Conservation (phyloP, 2,329 filamentous ascomycete genomes). For the Polychaeton citri region DNA sequence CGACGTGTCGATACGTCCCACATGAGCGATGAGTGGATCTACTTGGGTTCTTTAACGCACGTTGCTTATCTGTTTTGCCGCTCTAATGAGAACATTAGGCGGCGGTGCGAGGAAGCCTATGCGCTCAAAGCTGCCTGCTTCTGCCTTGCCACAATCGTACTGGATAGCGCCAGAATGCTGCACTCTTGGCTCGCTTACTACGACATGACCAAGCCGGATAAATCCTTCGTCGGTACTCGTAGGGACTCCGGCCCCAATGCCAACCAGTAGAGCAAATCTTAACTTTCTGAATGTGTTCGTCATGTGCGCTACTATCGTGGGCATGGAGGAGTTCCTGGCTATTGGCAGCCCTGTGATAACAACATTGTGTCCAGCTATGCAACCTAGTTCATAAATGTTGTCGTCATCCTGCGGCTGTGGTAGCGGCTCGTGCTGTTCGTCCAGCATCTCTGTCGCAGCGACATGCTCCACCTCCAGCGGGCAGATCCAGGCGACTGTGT, state of each 20-base stretch:
- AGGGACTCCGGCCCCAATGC: conserved; percentile 15
- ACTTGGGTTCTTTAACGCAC: conserved; percentile 1
- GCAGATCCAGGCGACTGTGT: conserved; percentile 13
- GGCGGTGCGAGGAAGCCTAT: conserved; percentile 8
- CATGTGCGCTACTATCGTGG: conserved; percentile 3
- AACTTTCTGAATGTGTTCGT: conserved; percentile 3
- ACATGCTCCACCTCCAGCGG: conserved; percentile 8
- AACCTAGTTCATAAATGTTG: conserved; percentile 6
- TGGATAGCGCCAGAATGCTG: conserved; percentile 14
- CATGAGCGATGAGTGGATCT: neutral
- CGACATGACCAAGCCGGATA: conserved; percentile 17
- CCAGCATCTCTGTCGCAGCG: conserved; percentile 9
- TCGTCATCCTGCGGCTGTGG: conserved; percentile 1
- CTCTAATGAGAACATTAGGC: conserved; percentile 4
- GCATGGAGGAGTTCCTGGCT: conserved; percentile 7
- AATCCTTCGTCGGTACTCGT: conserved; percentile 5
- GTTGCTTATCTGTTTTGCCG: conserved; percentile 3
- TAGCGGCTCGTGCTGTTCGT: conserved; percentile 5
- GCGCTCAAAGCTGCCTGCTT: neutral
- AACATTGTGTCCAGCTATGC: conserved; percentile 11
- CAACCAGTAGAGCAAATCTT: conserved; percentile 7
- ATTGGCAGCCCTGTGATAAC: conserved; percentile 9
- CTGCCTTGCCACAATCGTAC: conserved; percentile 12
- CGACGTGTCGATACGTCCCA: neutral
- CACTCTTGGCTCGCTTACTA: conserved; percentile 10